phyloP scores from a whole-genome alignment of 2,329 filamentous ascomycete genomes.

The Hypomyces rosellus region DNA sequence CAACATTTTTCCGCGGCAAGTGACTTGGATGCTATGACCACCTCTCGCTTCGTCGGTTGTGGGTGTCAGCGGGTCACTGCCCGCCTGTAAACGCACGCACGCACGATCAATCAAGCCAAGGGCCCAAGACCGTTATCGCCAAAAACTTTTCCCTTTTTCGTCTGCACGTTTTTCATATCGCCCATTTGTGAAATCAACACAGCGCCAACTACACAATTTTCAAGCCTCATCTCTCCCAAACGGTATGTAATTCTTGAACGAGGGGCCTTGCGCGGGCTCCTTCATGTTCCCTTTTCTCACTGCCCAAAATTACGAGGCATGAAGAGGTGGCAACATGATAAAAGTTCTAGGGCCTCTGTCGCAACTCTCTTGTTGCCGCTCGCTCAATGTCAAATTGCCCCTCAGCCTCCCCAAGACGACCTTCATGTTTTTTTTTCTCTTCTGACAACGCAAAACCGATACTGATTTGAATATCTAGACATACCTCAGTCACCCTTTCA shows the following conservation, averaged over 20 bases:
- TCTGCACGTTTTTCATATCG: conserved; percentile 13
- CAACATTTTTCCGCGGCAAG: conserved; percentile 6
- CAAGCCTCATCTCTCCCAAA: not conserved
- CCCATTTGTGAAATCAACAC: conserved; percentile 11
- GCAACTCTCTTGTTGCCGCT: too few species aligned
- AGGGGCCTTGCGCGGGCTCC: not conserved
- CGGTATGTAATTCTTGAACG: not conserved
- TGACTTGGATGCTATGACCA: not conserved
- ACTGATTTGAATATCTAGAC: too few species aligned
- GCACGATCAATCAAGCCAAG: conserved; percentile 16
- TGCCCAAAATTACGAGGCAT: too few species aligned
- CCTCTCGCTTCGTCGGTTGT: conserved; percentile 4
- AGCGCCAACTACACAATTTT: conserved; percentile 5
- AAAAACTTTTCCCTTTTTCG: conserved; percentile 22
- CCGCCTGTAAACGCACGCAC: conserved; percentile 9
- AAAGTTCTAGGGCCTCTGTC: too few species aligned
- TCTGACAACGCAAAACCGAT: not conserved
- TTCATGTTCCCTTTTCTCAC: too few species aligned
- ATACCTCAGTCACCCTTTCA: not conserved
- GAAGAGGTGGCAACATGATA: too few species aligned
- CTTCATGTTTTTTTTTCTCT: not conserved
- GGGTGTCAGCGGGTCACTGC: conserved; percentile 6
- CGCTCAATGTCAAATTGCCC: conserved; percentile 1
- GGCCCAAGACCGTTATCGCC: conserved; percentile 14
- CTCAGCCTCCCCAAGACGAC: not conserved